Evolutionary conservation across 179 eudicot species (phyloP).

Genomic region (Nepenthes alata): DNA sequence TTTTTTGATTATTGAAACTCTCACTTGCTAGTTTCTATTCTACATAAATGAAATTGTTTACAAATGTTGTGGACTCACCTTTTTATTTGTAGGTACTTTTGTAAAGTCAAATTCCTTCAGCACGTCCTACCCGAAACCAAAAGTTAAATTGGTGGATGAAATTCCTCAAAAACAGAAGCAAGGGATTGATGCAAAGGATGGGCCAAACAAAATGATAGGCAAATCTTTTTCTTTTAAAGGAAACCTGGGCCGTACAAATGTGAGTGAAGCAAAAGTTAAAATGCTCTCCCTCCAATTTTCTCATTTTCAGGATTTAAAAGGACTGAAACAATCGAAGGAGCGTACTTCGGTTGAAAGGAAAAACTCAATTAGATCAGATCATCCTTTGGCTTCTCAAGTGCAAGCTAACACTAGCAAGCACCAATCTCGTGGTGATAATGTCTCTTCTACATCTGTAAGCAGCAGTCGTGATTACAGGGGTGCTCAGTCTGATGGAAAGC

Average conservation of each 20-base stretch:
- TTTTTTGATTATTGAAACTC: not conserved
- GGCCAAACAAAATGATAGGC: conserved; percentile 29
- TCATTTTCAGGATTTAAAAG: conserved; percentile 49
- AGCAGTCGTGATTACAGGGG: conserved; percentile 32
- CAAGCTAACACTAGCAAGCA: conserved; percentile 21
- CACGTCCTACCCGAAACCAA: conserved; percentile 41
- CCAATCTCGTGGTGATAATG: conserved; percentile 25
- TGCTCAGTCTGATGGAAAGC: conserved; percentile 35
- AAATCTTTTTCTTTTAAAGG: conserved; percentile 71
- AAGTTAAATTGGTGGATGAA: conserved; percentile 52
- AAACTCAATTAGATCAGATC: conserved; percentile 46
- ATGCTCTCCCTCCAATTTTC: conserved; percentile 63
- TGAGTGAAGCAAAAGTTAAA: conserved; percentile 62
- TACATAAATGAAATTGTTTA: not conserved
- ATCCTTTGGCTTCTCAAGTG: conserved; percentile 24
- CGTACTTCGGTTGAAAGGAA: conserved; percentile 53
- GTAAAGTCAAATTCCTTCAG: conserved; percentile 68
- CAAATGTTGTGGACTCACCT: conserved; percentile 5
- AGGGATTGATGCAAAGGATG: conserved; percentile 43
- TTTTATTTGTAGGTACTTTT: conserved; percentile 45
- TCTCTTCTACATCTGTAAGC: conserved; percentile 21
- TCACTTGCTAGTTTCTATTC: conserved; percentile 2
- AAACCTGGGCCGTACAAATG: conserved; percentile 29
- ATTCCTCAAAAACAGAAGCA: conserved; percentile 52
- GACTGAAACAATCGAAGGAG: conserved; percentile 43